Base-by-base conservation (phyloP, 2,329 filamentous ascomycete genomes). In the Colletotrichum sp. region DNA sequence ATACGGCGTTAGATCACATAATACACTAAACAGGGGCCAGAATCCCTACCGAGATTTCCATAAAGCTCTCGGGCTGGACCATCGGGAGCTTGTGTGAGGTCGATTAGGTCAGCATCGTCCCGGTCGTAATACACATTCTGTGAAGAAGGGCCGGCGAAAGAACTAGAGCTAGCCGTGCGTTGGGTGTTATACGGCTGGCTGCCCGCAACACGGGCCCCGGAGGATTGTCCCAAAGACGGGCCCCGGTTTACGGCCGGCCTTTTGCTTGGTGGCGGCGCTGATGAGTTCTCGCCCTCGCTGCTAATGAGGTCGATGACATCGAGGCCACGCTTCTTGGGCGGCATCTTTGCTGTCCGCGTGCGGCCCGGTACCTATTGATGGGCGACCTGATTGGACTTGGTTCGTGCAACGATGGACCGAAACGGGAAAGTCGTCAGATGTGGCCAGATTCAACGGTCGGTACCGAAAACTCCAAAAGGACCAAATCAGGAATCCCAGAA, bases 61-160 rank as follows among this genome's bases (percentile, higher is more conserved):
- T 91, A 91, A 13, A 89, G 80, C 76, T 91, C 89, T 16, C 82
- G 81, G 24, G 77, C 77, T 3, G 85, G 84, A 2, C 81, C 84
- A 28, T 89, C 85, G 30, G 85, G 83, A 7, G 82, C 82, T 79
- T 90, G 88, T 1, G 86, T 88, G 43, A 88, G 79, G 64, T 88
- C 87, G 34, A 87, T 78, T 13, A 80, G 79, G 8, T 88, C 86
- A 6, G 84, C 83, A 43, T 88, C 86, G n/a, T 77, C 78, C 7
- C 79, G 78, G 13, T 79, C 74, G 21, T 73, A 63, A 24, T 63
- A 65, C 26, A 60, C 61, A 60, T 64, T 36, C 18, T 79, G 78
- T 21, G 78, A 78, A 24, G 79, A 76, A 16, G 77, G 28, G 30
- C 34, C 65, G 9, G 74, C 32, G 61, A 24, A 39, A 14, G 28